Percentiles rank a stretch among this genome's conserved stretches.
Evolutionary conservation across 2,329 filamentous ascomycete species (phyloP).

Genomic region (Westerdykella ornata): DNA sequence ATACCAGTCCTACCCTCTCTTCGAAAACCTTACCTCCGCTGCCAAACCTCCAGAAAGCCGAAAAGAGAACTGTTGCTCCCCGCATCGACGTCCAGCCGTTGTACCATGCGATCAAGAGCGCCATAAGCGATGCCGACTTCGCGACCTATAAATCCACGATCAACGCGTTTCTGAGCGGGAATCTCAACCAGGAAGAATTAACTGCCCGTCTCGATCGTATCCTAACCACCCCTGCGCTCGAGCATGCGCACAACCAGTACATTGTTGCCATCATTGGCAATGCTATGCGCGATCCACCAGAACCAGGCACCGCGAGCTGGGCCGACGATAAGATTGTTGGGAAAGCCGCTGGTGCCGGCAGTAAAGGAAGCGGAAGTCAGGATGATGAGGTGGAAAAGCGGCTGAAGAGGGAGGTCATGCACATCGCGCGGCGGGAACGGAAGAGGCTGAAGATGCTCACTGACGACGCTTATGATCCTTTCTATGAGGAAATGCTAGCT

Average conservation of each 20-base stretch:
- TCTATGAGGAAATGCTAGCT: constrained; percentile 20
- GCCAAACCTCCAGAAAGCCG: constrained; percentile 33
- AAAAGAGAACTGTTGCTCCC: constrained; percentile 48
- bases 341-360: constrained; percentile 39
- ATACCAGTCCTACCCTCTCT: constrained; percentile 30
- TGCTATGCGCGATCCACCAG: constrained; percentile 53
- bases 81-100: constrained; percentile 58
- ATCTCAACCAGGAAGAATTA: constrained; percentile 58
- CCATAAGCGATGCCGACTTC: constrained; percentile 53
- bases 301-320: constrained; percentile 57
- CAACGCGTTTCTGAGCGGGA: constrained; percentile 51
- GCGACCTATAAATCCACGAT: constrained; percentile 54
- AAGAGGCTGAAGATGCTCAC: constrained; percentile 52
- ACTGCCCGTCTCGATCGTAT: constrained; percentile 51
- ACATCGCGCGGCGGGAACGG: constrained; percentile 53
- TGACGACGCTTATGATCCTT: constrained; percentile 31
- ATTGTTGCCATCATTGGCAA: constrained; percentile 55
- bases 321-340: constrained; percentile 73
- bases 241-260: constrained; percentile 58
- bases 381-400: constrained; percentile 58
- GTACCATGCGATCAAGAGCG: constrained; percentile 55
- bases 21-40: constrained; percentile 30
- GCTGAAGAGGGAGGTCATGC: constrained; percentile 59
- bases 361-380: constrained; percentile 32
- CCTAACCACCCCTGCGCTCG: constrained; percentile 48